Evolutionary conservation across 805 yeast species (phyloP).

Genomic region (Candida railenensis): DNA sequence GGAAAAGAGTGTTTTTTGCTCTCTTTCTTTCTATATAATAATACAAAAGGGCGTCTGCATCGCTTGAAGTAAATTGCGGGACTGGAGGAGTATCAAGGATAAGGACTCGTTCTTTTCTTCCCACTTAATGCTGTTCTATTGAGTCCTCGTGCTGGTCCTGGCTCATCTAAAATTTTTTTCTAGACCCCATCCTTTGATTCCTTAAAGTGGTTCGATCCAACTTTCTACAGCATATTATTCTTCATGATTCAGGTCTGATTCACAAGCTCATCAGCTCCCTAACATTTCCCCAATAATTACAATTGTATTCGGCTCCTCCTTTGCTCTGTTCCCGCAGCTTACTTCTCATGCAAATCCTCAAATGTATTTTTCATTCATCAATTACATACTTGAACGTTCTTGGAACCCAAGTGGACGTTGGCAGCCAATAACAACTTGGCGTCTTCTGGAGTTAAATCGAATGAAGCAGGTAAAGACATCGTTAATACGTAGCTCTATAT

Average conservation of each 20-base stretch:
- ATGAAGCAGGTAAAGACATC: conserved; percentile 85
- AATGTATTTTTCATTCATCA: neutral
- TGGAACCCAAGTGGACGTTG: conserved; percentile 98
- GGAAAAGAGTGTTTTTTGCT: too few relatives aligned
- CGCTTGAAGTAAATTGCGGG: too few relatives aligned
- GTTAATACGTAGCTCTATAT: conserved; percentile 14
- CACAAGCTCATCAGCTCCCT: neutral
- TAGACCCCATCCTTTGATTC: too few relatives aligned
- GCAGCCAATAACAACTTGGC: conserved; percentile 99
- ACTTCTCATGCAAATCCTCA: neutral
- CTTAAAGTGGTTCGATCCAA: too few relatives aligned
- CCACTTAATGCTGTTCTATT: too few relatives aligned
- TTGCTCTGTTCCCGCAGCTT: neutral
- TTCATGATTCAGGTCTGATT: neutral
- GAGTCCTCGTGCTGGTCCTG: too few relatives aligned
- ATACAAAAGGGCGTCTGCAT: too few relatives aligned
- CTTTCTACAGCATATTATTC: neutral
- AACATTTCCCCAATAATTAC: neutral
- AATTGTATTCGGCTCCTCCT: neutral
- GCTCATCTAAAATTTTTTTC: too few relatives aligned
- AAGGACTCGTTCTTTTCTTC: too few relatives aligned
- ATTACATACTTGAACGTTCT: conserved; percentile 95
- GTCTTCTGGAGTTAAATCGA: conserved; percentile 95
- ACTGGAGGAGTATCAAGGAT: too few relatives aligned
- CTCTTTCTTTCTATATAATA: too few relatives aligned